A percentile compares a stretch with the other conserved stretches of the same genome.
phyloP scores from a whole-genome alignment of 1,284 basidiomycete species.

The Sporisorium sorghi region DNA sequence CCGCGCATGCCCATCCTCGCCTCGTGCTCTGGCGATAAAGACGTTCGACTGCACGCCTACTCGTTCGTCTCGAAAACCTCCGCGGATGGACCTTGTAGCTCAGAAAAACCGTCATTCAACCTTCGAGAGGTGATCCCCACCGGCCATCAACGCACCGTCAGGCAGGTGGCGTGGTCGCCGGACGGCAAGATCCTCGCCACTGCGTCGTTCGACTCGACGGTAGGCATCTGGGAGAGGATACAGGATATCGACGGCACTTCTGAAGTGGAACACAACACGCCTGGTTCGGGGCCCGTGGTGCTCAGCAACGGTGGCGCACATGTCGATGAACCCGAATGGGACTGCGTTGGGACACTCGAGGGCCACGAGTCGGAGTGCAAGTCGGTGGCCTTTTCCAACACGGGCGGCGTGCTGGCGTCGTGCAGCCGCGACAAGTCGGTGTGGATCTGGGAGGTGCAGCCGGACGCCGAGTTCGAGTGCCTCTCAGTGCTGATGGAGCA shows the following conservation, averaged over 20 bases:
- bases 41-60: slow-evolving; percentile 86
- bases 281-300: slow-evolving; percentile 17
- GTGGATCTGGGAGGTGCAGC: slow-evolving; percentile 95
- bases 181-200: slow-evolving; percentile 89
- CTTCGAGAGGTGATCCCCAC: slow-evolving; percentile 72
- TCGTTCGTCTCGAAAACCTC: slow-evolving; percentile 56
- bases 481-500: slow-evolving; percentile 97
- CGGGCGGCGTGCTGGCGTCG: slow-evolving; percentile 85
- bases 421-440: slow-evolving; percentile 96
- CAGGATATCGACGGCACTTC: slow-evolving; percentile 61
- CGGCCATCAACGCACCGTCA: slow-evolving; percentile 90
- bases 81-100: slow-evolving; percentile 47
- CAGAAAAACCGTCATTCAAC: slow-evolving; percentile 55
- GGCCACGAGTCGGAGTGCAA: slow-evolving; percentile 99
- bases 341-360: slow-evolving; percentile 87
- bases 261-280: slow-evolving; percentile 10
- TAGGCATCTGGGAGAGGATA: slow-evolving; percentile 84
- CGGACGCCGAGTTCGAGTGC: slow-evolving; percentile 85
- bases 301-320: slow-evolving; percentile 70
- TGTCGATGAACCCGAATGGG: slow-evolving; percentile 72
- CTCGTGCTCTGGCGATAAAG: slow-evolving; percentile 93
- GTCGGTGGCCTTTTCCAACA: slow-evolving; percentile 83
- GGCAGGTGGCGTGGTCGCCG: slow-evolving; percentile 88
- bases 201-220: slow-evolving; percentile 92
- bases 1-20: slow-evolving; percentile 83